Evolutionary conservation across 139 green algal species (phyloP).

Genomic region (Chlamydomonas sp.): DNA sequence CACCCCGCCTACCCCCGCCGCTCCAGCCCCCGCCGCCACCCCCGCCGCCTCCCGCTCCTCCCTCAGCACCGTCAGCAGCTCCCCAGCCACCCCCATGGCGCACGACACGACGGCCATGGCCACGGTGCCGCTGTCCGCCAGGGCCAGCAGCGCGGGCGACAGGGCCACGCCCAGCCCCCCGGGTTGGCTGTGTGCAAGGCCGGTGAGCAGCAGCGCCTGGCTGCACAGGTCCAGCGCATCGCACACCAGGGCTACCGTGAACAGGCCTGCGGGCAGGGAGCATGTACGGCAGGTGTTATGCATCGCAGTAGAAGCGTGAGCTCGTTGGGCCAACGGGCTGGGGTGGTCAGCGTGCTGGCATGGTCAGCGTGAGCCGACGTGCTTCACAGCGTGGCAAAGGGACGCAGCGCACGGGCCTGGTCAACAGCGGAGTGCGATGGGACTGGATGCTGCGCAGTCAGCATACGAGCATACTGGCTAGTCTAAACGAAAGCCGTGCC

Average conservation of each 20-base stretch:
- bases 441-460: too few relatives aligned
- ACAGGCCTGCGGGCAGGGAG: neutral
- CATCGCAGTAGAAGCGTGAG: too few relatives aligned
- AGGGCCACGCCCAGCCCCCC: neutral
- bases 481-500: too few relatives aligned
- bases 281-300: too few relatives aligned
- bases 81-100: neutral
- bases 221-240: neutral
- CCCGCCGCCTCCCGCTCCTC: neutral
- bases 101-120: neutral
- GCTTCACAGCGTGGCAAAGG: too few relatives aligned
- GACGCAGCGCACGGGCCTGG: too few relatives aligned
- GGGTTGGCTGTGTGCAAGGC: neutral
- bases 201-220: neutral
- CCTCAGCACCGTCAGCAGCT: slow-evolving; percentile 12
- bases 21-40: neutral
- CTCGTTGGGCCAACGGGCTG: too few relatives aligned
- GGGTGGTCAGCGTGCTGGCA: too few relatives aligned
- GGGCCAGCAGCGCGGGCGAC: neutral
- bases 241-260: neutral
- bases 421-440: too few relatives aligned
- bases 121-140: neutral
- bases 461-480: too few relatives aligned
- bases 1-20: too few relatives aligned
- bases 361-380: too few relatives aligned